Base-by-base conservation (phyloP, 164 flowering plant genomes). In the Magnolia sinica region DNA sequence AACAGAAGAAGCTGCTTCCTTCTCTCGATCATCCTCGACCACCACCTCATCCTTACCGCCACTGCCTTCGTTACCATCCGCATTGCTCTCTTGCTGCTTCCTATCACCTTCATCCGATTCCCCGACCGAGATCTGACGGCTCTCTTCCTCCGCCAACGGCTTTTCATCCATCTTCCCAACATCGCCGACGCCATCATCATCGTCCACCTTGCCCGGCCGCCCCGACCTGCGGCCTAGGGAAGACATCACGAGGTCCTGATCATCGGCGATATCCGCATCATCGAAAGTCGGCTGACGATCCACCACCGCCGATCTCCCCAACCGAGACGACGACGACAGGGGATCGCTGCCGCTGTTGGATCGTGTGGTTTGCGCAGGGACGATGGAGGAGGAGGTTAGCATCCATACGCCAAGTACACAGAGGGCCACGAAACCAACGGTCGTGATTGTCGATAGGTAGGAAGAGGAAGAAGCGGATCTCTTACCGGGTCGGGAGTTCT, bases 371-470 rank as follows among this genome's bases (percentile, higher is more conserved):
- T 64, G 58, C 14, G 82, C 76, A 0, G 92, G 80, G 7, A 74
- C 52, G 2, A 85, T 55, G n/a, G 91, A 80, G 75, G 89, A 82
- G 24, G 91, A 87, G 49, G 91, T 86, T 3, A 91, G 85, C 87
- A 92, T 87, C 93, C 94, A 95, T 1, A 92, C 81, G 10, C 89
- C 95, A 1, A 92, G 59, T 24, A 88, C 80, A 72, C 91, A 92
- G 37, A 92, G 58, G 2, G 87, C 84, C 3, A 91, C 71, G 71
- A 95, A 91, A 19, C 85, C 86, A 0, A 88, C 66, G 4, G 86
- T 85, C 8, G 97, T 85, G 0, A 87, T 50, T 0, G 96, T 90
- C 8, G 98, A 87, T 3, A 89, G 20, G 73, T 84, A 87, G 2
- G 91, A 88, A 0, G 87, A 80, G 1, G 90, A 85, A 1, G 95